Evolutionary conservation across 1,139 yeast genomes (phyloP).

Genomic region (Ogataea hybrid): DNA sequence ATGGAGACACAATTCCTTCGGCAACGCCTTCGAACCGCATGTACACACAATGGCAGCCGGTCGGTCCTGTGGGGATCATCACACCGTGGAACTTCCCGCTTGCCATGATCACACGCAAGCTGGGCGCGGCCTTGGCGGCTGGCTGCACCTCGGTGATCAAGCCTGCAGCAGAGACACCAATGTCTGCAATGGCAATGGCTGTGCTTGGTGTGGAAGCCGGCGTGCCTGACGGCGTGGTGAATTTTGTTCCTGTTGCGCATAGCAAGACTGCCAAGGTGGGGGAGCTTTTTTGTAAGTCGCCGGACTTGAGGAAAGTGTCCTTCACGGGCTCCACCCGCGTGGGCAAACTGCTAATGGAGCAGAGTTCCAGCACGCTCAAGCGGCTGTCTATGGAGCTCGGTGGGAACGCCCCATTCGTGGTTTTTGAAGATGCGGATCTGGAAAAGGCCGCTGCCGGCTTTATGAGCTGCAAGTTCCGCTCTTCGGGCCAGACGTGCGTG

Average conservation of each 20-base stretch:
- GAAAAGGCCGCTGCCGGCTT: conserved; percentile 77
- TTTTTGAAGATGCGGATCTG: conserved; percentile 79
- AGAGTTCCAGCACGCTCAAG: conserved; percentile 73
- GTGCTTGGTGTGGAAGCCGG: conserved; percentile 76
- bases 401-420: conserved; percentile 91
- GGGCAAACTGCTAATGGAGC: conserved; percentile 77
- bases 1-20: conserved; percentile 74
- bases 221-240: conserved; percentile 80
- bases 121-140: conserved; percentile 89
- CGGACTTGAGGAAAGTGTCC: conserved; percentile 68
- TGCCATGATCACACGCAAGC: conserved; percentile 90
- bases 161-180: conserved; percentile 90
- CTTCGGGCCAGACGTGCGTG: conserved; percentile 80
- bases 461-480: conserved; percentile 65
- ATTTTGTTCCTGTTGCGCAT: conserved; percentile 58
- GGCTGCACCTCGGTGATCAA: conserved; percentile 90
- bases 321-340: conserved; percentile 93
- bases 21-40: conserved; percentile 56
- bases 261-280: conserved; percentile 62
- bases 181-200: conserved; percentile 80
- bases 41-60: conserved; percentile 68
- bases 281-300: conserved; percentile 64
- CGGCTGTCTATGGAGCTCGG: conserved; percentile 87
- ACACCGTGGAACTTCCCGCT: conserved; percentile 98
- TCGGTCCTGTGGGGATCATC: conserved; percentile 87